Percentiles rank a stretch among this genome's conserved stretches.
phyloP scores from a whole-genome alignment of 805 yeast species.

The Hanseniaspora lachancei region DNA sequence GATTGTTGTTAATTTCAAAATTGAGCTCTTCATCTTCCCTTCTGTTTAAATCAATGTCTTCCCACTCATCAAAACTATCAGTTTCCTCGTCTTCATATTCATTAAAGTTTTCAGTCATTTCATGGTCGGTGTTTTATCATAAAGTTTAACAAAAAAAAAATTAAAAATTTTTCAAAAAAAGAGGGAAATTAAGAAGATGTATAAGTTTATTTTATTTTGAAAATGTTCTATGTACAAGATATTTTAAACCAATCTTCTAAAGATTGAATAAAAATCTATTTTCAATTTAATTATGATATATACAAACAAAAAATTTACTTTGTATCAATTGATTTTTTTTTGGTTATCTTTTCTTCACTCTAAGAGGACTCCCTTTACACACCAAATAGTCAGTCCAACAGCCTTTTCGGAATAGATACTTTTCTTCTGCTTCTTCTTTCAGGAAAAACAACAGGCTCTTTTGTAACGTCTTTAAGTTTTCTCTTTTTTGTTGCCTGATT shows the following conservation, averaged over 20 bases:
- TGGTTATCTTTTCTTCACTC: too few species aligned
- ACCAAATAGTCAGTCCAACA: slow-evolving; percentile 4
- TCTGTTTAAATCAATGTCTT: slow-evolving; percentile 19
- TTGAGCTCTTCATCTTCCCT: not conserved
- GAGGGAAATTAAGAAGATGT: too few species aligned
- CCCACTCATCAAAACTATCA: slow-evolving; percentile 21
- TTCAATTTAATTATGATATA: too few species aligned
- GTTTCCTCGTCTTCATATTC: not conserved
- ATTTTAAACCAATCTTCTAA: too few species aligned
- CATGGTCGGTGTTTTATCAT: too few species aligned
- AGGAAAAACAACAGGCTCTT: not conserved
- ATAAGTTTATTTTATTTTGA: too few species aligned
- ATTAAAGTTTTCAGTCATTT: not conserved
- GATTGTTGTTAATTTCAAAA: not conserved
- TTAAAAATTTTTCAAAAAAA: too few species aligned
- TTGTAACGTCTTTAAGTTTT: not conserved
- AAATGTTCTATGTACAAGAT: too few species aligned
- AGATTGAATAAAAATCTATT: too few species aligned
- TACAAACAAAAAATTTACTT: too few species aligned
- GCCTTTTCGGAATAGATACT: slow-evolving; percentile 7
- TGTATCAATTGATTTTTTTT: too few species aligned
- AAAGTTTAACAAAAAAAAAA: too few species aligned
- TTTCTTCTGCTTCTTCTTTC: slow-evolving; percentile 9
- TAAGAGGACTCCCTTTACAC: not conserved
- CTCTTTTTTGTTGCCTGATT: not conserved